Evolutionary conservation across 1,284 basidiomycete species (phyloP).

Genomic region (Cutaneotrichosporon daszewskae): DNA sequence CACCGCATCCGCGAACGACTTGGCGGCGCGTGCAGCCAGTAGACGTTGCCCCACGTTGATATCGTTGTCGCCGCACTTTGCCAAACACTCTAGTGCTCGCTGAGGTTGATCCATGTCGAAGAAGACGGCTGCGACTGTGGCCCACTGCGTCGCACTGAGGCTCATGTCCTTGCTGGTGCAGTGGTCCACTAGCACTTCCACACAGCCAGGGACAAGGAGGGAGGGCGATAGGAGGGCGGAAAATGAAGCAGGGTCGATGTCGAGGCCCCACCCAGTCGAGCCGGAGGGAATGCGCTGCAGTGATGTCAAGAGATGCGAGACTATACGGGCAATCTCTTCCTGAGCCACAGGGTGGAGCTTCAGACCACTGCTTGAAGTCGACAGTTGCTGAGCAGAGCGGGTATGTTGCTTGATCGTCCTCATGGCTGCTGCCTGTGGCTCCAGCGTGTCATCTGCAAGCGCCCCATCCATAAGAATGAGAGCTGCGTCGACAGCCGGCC

Average conservation of each 20-base stretch:
- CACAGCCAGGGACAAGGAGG: not conserved
- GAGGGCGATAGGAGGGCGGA: slow-evolving; percentile 2
- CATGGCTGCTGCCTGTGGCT: not conserved
- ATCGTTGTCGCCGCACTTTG: not conserved
- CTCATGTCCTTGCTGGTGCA: not conserved
- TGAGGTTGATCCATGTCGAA: not conserved
- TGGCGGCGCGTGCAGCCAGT: slow-evolving; percentile 1
- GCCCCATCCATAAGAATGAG: not conserved
- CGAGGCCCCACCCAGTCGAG: not conserved
- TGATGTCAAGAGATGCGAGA: not conserved
- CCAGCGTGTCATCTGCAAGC: not conserved
- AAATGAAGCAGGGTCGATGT: not conserved
- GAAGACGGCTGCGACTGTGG: not conserved
- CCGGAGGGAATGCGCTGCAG: not conserved
- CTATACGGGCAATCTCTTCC: not conserved
- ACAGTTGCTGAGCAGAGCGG: not conserved
- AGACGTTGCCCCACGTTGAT: not conserved
- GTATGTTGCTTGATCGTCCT: not conserved
- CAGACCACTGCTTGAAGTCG: not conserved
- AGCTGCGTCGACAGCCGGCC: not conserved
- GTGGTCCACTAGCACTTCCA: not conserved
- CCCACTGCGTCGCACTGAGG: slow-evolving; percentile 4
- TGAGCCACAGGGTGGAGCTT: not conserved
- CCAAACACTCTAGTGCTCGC: not conserved
- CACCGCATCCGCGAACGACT: slow-evolving; percentile 2